phyloP scores from a whole-genome alignment of 1,284 basidiomycete genomes.

The Mycena citricolor region DNA sequence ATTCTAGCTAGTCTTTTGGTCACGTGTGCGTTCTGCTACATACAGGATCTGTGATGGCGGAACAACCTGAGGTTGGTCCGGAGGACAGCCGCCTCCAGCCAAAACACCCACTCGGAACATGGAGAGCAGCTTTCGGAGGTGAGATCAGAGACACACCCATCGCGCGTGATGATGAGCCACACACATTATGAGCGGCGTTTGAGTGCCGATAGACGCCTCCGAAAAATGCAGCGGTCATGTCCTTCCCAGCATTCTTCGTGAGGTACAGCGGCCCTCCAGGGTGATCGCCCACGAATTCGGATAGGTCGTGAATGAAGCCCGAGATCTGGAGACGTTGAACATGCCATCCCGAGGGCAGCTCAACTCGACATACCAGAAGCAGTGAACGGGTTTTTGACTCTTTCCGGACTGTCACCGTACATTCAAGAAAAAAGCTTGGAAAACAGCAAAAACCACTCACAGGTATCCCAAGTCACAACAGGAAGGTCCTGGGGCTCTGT shows the following conservation, averaged over 20 bases:
- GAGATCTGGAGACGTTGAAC: constrained; percentile 40
- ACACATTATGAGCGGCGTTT: constrained; percentile 80
- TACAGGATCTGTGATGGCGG: constrained; percentile 20
- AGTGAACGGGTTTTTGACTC: constrained; percentile 66
- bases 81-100: constrained; percentile 50
- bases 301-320: constrained; percentile 87
- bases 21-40: too few relatives aligned
- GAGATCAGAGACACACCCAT: constrained; percentile 6
- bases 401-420: constrained; percentile 55
- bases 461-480: constrained; percentile 79
- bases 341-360: not conserved
- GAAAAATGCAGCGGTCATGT: constrained; percentile 82
- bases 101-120: constrained; percentile 84
- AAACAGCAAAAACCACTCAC: constrained; percentile 40
- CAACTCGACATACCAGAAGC: constrained; percentile 46
- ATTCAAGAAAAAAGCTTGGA: constrained; percentile 7
- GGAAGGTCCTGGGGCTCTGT: constrained; percentile 63
- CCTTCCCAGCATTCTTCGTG: constrained; percentile 67
- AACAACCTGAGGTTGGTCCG: constrained; percentile 8
- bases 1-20: too few relatives aligned
- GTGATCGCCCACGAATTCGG: constrained; percentile 75
- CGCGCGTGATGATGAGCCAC: constrained; percentile 30
- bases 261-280: constrained; percentile 77
- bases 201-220: constrained; percentile 84
- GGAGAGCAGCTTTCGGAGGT: constrained; percentile 55